phyloP scores from a whole-genome alignment of 75 land plant genomes.

The Chamaecyparis obtusa region DNA sequence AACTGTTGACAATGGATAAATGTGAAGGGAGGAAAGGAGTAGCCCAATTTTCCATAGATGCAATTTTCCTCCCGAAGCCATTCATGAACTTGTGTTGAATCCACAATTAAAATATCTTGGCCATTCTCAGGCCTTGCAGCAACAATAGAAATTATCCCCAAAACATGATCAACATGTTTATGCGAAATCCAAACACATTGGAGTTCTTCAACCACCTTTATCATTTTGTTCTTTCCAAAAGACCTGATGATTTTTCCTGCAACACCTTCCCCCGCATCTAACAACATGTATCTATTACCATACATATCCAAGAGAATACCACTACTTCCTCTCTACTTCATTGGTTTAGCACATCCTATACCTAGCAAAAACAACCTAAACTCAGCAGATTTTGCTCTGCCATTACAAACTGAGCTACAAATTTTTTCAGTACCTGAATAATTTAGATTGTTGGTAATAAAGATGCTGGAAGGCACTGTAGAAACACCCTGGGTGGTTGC shows the following conservation, averaged over 20 bases:
- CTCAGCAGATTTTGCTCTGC: not conserved
- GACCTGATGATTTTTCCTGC: constrained; percentile 22
- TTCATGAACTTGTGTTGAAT: constrained; percentile 15
- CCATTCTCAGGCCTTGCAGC: constrained; percentile 1
- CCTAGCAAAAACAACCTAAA: constrained; percentile 28
- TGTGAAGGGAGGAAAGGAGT: constrained; percentile 17
- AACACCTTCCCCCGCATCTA: constrained; percentile 36
- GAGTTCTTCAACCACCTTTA: constrained; percentile 3
- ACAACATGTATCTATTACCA: constrained; percentile 6
- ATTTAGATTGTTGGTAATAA: not conserved
- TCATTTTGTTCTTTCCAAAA: constrained; percentile 13
- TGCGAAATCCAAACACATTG: constrained; percentile 36
- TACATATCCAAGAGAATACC: constrained; percentile 23
- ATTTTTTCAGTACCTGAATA: not conserved
- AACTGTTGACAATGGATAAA: constrained; percentile 20
- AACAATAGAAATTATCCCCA: constrained; percentile 21
- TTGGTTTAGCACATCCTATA: constrained; percentile 34
- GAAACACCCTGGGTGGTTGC: not conserved
- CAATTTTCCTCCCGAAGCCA: constrained; percentile 23
- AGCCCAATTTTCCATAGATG: constrained; percentile 11
- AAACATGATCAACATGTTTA: constrained; percentile 37
- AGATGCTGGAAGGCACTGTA: not conserved
- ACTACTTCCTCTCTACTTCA: constrained; percentile 32
- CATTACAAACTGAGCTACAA: not conserved
- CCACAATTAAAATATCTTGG: constrained; percentile 14